These are phyloP conservation scores for Kwoniella europaea DNA, from an alignment of 768 basidiomycete species.

Conservation along the genomic window DNA sequence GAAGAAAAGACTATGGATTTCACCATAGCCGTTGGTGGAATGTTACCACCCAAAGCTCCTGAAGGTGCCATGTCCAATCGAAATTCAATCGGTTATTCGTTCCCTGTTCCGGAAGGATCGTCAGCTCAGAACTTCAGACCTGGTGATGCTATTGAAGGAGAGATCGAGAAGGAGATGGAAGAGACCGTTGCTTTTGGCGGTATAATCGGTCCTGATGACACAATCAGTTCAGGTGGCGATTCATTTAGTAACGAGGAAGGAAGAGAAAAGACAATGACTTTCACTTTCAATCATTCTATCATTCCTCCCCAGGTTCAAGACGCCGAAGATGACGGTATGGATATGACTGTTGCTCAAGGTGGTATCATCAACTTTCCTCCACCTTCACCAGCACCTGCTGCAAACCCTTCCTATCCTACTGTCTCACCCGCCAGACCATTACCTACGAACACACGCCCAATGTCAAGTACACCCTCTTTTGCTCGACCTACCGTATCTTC, in stretches of 20 bases:
- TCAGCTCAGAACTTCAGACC: conserved; percentile 23
- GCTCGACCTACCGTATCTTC: conserved; percentile 50
- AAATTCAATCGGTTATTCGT: conserved; percentile 52
- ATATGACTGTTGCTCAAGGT: conserved; percentile 52
- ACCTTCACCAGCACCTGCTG: conserved; percentile 16
- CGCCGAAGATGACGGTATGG: conserved; percentile 48
- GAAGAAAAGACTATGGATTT: conserved; percentile 58
- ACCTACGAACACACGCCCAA: conserved; percentile 31
- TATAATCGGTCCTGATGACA: conserved; percentile 46
- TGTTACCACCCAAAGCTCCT: conserved; percentile 54
- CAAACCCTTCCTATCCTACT: conserved; percentile 1
- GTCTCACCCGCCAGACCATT: conserved; percentile 23
- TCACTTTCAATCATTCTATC: conserved; percentile 39
- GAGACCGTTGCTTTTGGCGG: conserved; percentile 58
- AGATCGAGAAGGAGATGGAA: conserved; percentile 56
- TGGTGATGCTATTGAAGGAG: conserved; percentile 40
- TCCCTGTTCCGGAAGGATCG: conserved; percentile 27
- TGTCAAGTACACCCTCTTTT: conserved; percentile 47
- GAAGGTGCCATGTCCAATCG: conserved; percentile 44
- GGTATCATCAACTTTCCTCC: conserved; percentile 38
- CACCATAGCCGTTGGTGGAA: conserved; percentile 56
- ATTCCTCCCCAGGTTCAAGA: conserved; percentile 13
- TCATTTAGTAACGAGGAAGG: conserved; percentile 16
- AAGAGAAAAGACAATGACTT: conserved; percentile 51
- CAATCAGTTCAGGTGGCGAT: conserved; percentile 36